These are phyloP conservation scores for Bromus sterilis DNA, from an alignment of 176 grass and related monocot species.

Conservation along the genomic window DNA sequence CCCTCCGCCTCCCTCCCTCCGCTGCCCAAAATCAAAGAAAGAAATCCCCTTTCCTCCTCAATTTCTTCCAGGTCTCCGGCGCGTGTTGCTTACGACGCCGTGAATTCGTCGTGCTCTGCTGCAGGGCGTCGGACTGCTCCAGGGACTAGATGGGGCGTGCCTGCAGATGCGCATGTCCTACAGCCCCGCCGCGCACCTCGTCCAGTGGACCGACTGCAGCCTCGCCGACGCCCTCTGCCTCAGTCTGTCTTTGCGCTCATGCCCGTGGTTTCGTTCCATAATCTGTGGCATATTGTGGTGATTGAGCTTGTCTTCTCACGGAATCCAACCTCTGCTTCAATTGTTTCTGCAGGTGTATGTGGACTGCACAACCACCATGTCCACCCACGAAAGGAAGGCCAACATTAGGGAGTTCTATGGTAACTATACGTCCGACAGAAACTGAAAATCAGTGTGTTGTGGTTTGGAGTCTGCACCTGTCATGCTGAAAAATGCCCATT, in stretches of 20 bases:
- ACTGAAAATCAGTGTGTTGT: too few relatives aligned
- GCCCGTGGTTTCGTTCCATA: not conserved
- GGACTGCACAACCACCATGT: conserved; percentile 89
- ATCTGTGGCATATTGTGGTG: not conserved
- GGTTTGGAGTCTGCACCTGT: too few relatives aligned
- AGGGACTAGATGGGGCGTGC: conserved; percentile 85
- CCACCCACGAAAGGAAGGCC: conserved; percentile 91
- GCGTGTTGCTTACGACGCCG: not conserved
- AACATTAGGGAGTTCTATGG: conserved; percentile 94
- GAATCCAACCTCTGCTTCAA: not conserved
- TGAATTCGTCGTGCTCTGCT: not conserved
- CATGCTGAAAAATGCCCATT: too few relatives aligned
- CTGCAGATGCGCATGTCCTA: conserved; percentile 59
- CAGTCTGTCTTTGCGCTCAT: not conserved
- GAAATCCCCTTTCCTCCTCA: not conserved
- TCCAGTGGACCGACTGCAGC: too few relatives aligned
- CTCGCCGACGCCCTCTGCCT: too few relatives aligned
- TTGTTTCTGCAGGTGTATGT: conserved; percentile 58
- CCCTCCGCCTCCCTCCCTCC: too few relatives aligned
- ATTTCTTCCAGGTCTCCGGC: not conserved
- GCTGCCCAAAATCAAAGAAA: not conserved
- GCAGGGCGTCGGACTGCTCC: conserved; percentile 77
- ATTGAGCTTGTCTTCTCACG: not conserved
- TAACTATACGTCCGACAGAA: too few relatives aligned
- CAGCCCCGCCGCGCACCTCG: too few relatives aligned